Evolutionary conservation across 176 grass and related monocot genomes (phyloP).

Genomic region (Elaeis guineensis): DNA sequence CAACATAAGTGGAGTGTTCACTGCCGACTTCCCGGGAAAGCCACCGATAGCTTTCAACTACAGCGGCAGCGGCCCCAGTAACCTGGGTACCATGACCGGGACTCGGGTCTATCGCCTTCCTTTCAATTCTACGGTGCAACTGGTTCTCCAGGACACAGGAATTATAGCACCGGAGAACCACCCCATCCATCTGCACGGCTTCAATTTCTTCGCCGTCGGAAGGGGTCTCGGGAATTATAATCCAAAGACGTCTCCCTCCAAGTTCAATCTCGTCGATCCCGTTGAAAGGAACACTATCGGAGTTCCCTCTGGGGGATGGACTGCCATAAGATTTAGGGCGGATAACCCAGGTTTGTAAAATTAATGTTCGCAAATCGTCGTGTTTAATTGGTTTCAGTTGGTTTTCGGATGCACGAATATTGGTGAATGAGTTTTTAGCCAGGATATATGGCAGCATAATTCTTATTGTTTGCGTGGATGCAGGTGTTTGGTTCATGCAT

Average conservation of each 20-base stretch:
- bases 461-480: not conserved
- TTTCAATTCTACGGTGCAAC: constrained; percentile 3
- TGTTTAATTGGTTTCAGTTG: no score
- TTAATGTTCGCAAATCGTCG: no score
- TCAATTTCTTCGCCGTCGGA: constrained; percentile 13
- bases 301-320: not conserved
- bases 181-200: constrained; percentile 5
- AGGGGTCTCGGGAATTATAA: not conserved
- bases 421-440: no score
- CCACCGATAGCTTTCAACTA: constrained; percentile 11
- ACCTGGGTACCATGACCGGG: constrained; percentile 7
- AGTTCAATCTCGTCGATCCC: constrained; percentile 6
- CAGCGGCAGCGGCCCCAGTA: constrained; percentile 3
- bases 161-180: constrained; percentile 4
- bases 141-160: constrained; percentile 6
- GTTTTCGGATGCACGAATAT: no score
- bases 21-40: constrained; percentile 2
- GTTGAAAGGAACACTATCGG: not conserved
- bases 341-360: constrained; percentile 1
- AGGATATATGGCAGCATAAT: no score
- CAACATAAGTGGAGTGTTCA: constrained; percentile 6
- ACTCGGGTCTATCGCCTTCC: constrained; percentile 11
- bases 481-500: constrained; percentile 20
- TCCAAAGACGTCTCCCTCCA: not conserved
- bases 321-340: constrained; percentile 2